Base-by-base conservation (phyloP, 331 rosid genomes). In the Cydonia oblonga region DNA sequence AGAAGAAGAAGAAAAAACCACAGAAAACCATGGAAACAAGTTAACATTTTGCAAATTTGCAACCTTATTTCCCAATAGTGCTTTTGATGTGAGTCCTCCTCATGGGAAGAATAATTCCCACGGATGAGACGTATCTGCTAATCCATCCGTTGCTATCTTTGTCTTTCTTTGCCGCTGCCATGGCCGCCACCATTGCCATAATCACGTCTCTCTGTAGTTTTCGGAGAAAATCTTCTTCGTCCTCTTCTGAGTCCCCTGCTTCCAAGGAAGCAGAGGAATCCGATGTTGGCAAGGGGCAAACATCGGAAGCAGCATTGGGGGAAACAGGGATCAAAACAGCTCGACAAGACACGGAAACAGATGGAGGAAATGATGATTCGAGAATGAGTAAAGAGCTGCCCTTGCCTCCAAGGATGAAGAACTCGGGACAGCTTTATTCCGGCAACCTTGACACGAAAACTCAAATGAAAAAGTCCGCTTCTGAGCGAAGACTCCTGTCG, bases 101-200 rank as follows among this genome's bases (percentile, higher is more conserved):
- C 59, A 93, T 86, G 97, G 96, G 92, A 83, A 87, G 96, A 80
- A 87, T 66, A 67, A 42, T 84, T 64, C 85, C 88, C 26, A 14
- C 33, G 72, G 83, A 87, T 73, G 90, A 78, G 28, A 40, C 66
- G 1, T 20, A 12, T 33, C 35, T 54, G 24, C 60, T 86, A 25
- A 66, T 79, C 64, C 89, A 84, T 68, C 90, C 93, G 6, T 0
- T 73, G 49, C 54, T 88, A 3, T 76, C 86, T 1, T 60, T 86
- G 0, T 78, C 88, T 10, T 69, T 92, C 64, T 3, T 89, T 2
- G 90, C 69, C 0, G 81, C 75, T 20, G 84, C 84, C 0, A 72
- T 88, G 49, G 91, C 84, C 0, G 93, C 90, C 0, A 80, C 86
- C 74, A 56, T 93, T 52, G 88, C 90, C 5, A 77, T 90, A 13